Evolutionary conservation across 2,329 filamentous ascomycete genomes (phyloP), one percentile per base, ranked within the genome.

Genomic region (Ascochyta rabiei): DNA sequence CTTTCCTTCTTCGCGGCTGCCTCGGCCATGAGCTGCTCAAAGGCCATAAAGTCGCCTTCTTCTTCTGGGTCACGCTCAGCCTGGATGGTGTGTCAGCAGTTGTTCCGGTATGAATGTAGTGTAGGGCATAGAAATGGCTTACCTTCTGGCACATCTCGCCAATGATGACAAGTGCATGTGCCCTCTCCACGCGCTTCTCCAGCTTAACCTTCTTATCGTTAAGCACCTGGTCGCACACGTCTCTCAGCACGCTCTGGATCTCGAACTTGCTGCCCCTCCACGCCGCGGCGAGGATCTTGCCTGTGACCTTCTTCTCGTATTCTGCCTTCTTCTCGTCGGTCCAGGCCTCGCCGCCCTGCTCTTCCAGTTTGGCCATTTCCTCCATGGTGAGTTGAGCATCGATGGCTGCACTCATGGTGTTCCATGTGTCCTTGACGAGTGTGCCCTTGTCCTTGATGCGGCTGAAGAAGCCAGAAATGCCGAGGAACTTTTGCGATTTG

Each of bases 361-460:
- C 90, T 79, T 99, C 95, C 77, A 93, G 83, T 75, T 93, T 92
- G 49, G 92, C 93, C 95, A 99, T 98, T 76, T 97, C 93, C 80
- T 99, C 93, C 86, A 99, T 96, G 56, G 93, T 96, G 81, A 96
- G 89, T 80, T 99, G 95, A 23, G 95, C 95, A 72, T 97, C 93
- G 62, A 99, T 96, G 34, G 95, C 95, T 46, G 91, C 96, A 60
- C 88, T 92, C 72, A 99, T 97, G 26, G 95, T 99, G 72, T 90
- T 93, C 95, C 95, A 99, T 1, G 95, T 98, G 72, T 99, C 95
- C 82, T 98, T 98, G 68, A 96, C 92, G 59, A 98, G 84, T 2
- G 89, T 95, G 58, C 93, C 93, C 85, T 98, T 98, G 76, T 99
- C 95, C 80, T 95, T 96, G 67, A 99, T 84, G 49, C 92, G 86